A percentile compares a stretch with the other conserved stretches of the same genome.
Conservation (phyloP, 2,329 filamentous ascomycete species). For the Hirsutella rhossiliensis region DNA sequence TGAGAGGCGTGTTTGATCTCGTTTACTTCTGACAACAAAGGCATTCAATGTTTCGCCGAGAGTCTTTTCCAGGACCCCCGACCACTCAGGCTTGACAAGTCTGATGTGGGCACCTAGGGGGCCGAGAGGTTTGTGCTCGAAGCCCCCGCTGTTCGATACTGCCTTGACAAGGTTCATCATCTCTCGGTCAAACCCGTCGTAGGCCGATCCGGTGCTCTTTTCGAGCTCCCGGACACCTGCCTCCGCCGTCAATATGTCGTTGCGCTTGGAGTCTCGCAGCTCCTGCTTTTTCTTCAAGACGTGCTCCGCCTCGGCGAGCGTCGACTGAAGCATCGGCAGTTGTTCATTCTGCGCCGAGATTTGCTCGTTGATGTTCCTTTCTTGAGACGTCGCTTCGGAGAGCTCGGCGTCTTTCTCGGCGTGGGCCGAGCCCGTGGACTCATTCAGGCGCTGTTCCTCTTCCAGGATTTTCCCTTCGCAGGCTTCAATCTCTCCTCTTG, state of each 20-base stretch:
- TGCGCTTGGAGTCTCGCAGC: slow-evolving; percentile 30
- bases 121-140: slow-evolving; percentile 63
- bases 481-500: slow-evolving; percentile 32
- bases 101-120: slow-evolving; percentile 72
- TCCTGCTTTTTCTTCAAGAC: slow-evolving; percentile 17
- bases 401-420: slow-evolving; percentile 48
- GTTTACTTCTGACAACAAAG: slow-evolving; percentile 71
- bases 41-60: slow-evolving; percentile 59
- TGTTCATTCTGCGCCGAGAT: slow-evolving; percentile 16
- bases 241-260: slow-evolving; percentile 42
- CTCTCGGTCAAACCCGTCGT: slow-evolving; percentile 50
- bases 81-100: slow-evolving; percentile 72
- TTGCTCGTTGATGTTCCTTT: slow-evolving; percentile 13
- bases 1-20: slow-evolving; percentile 59
- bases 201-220: slow-evolving; percentile 41
- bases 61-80: slow-evolving; percentile 64
- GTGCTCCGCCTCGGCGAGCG: slow-evolving; percentile 17
- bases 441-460: slow-evolving; percentile 50
- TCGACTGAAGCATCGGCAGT: slow-evolving; percentile 20
- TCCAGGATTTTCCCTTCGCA: slow-evolving; percentile 35
- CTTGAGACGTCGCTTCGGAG: slow-evolving; percentile 13
- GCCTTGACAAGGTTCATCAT: slow-evolving; percentile 52
- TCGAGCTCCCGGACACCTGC: slow-evolving; percentile 36
- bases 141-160: slow-evolving; percentile 60
- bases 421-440: slow-evolving; percentile 58